Percentiles rank a stretch among this genome's conserved stretches.
Evolutionary conservation across 257 asterid genomes (phyloP).

Genomic region (Solanum infundibuliforme): DNA sequence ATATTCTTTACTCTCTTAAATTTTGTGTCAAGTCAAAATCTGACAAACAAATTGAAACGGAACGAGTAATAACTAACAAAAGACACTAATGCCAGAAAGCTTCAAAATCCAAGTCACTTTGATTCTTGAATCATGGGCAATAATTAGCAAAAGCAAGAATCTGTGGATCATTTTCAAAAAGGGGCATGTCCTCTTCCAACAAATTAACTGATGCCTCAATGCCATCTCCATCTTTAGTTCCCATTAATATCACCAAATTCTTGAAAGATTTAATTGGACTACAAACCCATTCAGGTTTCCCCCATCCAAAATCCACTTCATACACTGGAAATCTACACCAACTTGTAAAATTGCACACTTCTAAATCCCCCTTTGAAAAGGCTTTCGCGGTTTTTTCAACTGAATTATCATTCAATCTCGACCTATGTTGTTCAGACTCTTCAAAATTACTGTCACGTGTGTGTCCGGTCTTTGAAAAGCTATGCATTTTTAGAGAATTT

Average conservation of each 20-base stretch:
- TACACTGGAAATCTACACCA: slow-evolving; percentile 18
- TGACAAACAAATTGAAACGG: too few relatives aligned
- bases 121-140: neutral
- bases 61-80: neutral
- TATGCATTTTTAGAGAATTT: neutral
- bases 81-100: neutral
- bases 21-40: neutral
- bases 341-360: slow-evolving; percentile 4
- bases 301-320: slow-evolving; percentile 22
- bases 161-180: neutral
- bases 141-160: neutral
- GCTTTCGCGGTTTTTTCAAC: neutral
- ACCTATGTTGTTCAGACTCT: neutral
- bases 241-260: slow-evolving; percentile 12
- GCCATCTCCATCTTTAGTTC: slow-evolving; percentile 22
- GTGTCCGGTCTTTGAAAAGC: neutral
- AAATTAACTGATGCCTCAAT: slow-evolving; percentile 36
- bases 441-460: neutral
- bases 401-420: neutral
- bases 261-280: neutral
- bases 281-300: slow-evolving; percentile 8
- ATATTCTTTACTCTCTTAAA: neutral
- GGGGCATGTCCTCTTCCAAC: slow-evolving; percentile 14
- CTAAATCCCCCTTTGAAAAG: neutral
- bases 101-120: neutral